Conservation (phyloP, 495 filamentous ascomycete species). For the Paragyromitra xinjiangensis region DNA sequence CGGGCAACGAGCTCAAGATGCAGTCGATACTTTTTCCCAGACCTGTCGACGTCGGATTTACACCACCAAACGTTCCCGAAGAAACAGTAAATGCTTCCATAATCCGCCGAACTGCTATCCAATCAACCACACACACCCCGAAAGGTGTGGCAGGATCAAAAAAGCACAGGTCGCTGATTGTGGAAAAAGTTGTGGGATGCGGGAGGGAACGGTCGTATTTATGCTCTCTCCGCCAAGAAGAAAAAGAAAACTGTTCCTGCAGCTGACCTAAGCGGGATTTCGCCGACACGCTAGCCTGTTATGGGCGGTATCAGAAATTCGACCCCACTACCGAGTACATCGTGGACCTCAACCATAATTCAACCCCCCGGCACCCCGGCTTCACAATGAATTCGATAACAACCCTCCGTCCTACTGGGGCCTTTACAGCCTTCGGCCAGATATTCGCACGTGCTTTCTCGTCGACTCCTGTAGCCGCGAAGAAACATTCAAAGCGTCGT, state of each 20-base stretch:
- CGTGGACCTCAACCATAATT: neutral
- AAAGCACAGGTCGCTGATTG: conserved; percentile 36
- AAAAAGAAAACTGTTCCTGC: neutral
- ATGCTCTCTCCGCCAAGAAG: conserved; percentile 26
- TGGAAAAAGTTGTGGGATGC: neutral
- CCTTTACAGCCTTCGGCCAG: conserved; percentile 43
- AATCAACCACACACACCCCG: conserved; percentile 27
- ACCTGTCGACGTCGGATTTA: conserved; percentile 53
- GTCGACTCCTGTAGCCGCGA: conserved; percentile 46
- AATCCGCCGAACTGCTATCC: conserved; percentile 46
- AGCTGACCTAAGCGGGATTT: conserved; percentile 19
- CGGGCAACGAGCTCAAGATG: conserved; percentile 43
- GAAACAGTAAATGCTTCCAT: conserved; percentile 39
- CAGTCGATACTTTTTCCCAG: conserved; percentile 15
- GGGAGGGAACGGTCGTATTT: conserved; percentile 11
- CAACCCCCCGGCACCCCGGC: conserved; percentile 21
- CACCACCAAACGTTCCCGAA: conserved; percentile 22
- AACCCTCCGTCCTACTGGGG: conserved; percentile 50
- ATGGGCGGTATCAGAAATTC: neutral
- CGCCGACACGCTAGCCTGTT: conserved; percentile 18
- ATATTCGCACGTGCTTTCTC: conserved; percentile 46
- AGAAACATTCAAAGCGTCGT: conserved; percentile 59
- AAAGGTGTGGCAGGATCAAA: conserved; percentile 19
- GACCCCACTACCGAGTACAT: conserved; percentile 20
- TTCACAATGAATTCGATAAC: conserved; percentile 46